Base-by-base conservation (phyloP, 179 eudicot species). In the Spinacia oleracea region DNA sequence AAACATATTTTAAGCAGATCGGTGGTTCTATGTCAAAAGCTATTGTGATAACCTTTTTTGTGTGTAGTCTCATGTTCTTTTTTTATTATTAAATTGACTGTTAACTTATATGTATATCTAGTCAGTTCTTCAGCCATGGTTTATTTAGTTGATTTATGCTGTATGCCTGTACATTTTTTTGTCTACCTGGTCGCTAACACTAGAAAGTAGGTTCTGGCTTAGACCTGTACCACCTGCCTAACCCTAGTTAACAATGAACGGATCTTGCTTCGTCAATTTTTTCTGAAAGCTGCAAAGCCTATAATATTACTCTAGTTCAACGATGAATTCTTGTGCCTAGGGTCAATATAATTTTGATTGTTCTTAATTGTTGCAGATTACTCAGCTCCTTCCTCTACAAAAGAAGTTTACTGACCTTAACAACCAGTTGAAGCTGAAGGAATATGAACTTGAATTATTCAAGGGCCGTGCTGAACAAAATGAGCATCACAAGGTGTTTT, bases 401-500 rank as follows among this genome's bases (percentile, higher is more conserved):
- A 90, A 89, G 81, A 89, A 88, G 85, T 96, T 87, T 78, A 86
- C 83, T 67, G 93, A 91, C 74, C 85, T 94, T 27, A 94, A 79
- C 87, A 82, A 88, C 78, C 90, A 94, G 85, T 83, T 96, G 85
- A 97, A 90, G 77, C 85, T 96, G 74, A 91, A 92, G 85, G 92
- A 89, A 62, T 89, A 96, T 82, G 99, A 96, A 53, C 97, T 96
- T 25, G 92, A 91, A 76, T 80, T 96, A 67, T 91, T 87, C 80
- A 87, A 90, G 80, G 91, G 88, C 51, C 88, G 97, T 78, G 97
- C 92, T 79, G 91, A 92, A 79, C 98, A 94, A 83, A 94, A 92
- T 87, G 99, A 92, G 85, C 97, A 96, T 80, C 98, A 94, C 83
- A 94, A 94, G 98, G 99, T 94, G 42, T 45, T 75, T 25, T 73